These are phyloP conservation scores for Aspergillus japonicus DNA, from an alignment of 2,329 filamentous ascomycete genomes.

Conservation along the genomic window DNA sequence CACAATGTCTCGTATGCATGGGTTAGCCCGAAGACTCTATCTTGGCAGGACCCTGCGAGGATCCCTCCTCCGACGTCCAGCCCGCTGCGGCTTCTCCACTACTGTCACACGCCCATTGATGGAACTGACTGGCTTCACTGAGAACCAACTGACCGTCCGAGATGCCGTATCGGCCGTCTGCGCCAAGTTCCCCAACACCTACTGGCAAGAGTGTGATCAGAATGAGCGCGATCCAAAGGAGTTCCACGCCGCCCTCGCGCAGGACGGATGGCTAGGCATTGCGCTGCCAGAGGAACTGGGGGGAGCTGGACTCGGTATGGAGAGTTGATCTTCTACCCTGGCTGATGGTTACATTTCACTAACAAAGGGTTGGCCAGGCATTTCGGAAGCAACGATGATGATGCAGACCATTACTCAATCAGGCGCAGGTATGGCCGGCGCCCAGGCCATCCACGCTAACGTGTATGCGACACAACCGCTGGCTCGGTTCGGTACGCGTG, in stretches of 20 bases:
- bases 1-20: conserved; percentile 9
- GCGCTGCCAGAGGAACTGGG: conserved; percentile 73
- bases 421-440: conserved; percentile 74
- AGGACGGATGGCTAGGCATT: conserved; percentile 78
- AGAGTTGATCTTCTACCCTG: neutral
- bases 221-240: conserved; percentile 69
- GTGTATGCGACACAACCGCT: conserved; percentile 64
- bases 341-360: neutral
- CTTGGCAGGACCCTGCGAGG: neutral
- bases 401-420: conserved; percentile 74
- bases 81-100: conserved; percentile 30
- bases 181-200: conserved; percentile 66
- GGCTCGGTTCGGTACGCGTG: conserved; percentile 66
- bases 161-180: conserved; percentile 70
- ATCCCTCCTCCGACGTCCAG: neutral
- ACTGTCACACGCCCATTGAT: conserved; percentile 53
- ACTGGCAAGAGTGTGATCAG: conserved; percentile 74
- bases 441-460: conserved; percentile 59
- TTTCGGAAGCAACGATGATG: conserved; percentile 84
- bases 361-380: conserved; percentile 42
- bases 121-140: conserved; percentile 70
- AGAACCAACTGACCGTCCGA: conserved; percentile 70
- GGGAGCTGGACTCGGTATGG: conserved; percentile 63
- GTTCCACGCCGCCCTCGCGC: conserved; percentile 71
- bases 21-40: neutral